Evolutionary conservation across 2,329 filamentous ascomycete genomes (phyloP), one percentile per base, ranked within the genome.

Genomic region (Ceratocystis diversiconidia): DNA sequence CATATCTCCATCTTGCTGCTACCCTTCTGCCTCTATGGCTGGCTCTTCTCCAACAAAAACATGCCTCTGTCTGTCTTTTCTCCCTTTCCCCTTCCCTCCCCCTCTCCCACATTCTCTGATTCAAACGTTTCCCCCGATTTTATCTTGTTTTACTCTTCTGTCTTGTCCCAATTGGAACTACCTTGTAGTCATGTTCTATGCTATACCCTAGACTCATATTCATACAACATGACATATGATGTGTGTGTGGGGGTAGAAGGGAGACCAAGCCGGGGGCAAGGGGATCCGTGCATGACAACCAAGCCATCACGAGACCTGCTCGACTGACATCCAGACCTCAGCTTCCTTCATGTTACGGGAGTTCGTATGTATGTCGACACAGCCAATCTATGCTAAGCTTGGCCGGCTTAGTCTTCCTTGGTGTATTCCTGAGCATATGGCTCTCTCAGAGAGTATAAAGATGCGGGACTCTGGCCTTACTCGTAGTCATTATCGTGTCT

Each of bases 241-340:
- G 15, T 5, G 44, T n/a, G 44, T 17, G 17, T 19, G 15, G 44
- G 44, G 17, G 52, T 57, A 15, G 15, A 15, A 25, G 28, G 22
- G 10, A 57, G 52, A n/a, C 32, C 52, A 57, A 17, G 4, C 22
- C 52, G 28, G 22, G 52, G 52, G 12, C 22, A 30, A 57, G 52
- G 52, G 46, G 46, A 50, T 57, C 52, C 52, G 52, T 57, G 52
- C 52, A 57, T 57, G 22, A 57, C 22, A 57, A 57, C 22, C 52
- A 30, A 30, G 52, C 5, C 52, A 22, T 57, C 52, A 57, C 52
- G 52, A 57, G 52, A 57, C 52, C 46, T 50, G 46, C 46, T 22
- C 46, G 19, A 50, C 46, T 19, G 17, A 50, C 17, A 10, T n/a
- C 4, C 72, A 55, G 71, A 70, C 3, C 69, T 75, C 66, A 71